Percentiles rank a stretch among this genome's conserved stretches.
These are phyloP conservation scores for Acanthamoeba royreba DNA, from an alignment of 208 protist genomes.

Conservation along the genomic window DNA sequence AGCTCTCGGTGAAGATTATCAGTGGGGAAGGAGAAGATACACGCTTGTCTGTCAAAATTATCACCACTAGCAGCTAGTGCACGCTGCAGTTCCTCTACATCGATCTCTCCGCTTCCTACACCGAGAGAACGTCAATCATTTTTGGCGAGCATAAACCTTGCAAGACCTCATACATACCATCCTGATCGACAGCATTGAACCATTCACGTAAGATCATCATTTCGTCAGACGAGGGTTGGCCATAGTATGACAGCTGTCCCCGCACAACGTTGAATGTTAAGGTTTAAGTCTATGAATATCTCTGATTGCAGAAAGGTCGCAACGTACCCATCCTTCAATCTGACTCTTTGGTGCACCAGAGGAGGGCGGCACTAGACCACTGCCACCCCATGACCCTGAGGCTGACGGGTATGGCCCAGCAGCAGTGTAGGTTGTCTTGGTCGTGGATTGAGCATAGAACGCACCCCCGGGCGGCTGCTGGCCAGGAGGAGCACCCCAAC, in stretches of 20 bases:
- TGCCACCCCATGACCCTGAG: no score
- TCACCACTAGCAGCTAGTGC: background rate
- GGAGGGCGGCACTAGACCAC: no score
- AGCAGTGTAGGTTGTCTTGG: background rate
- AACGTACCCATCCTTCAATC: background rate
- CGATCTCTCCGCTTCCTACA: background rate
- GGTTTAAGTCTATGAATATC: background rate
- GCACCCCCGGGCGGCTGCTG: background rate
- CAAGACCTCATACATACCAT: background rate
- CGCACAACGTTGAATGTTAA: background rate
- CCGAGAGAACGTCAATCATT: background rate
- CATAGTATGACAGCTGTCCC: background rate
- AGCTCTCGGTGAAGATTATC: background rate
- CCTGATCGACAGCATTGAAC: conserved; percentile 29
- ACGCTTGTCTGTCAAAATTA: background rate
- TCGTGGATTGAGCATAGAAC: no score
- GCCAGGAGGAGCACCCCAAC: background rate
- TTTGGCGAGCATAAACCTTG: background rate
- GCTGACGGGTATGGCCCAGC: no score
- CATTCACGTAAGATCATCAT: conserved; percentile 11
- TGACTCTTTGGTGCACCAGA: background rate
- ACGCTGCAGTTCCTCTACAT: background rate
- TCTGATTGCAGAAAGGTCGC: background rate
- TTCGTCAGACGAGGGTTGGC: background rate
- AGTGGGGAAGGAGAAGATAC: background rate